These are phyloP conservation scores for Septoria petroselini DNA, from an alignment of 2,329 filamentous ascomycete genomes.

Conservation along the genomic window DNA sequence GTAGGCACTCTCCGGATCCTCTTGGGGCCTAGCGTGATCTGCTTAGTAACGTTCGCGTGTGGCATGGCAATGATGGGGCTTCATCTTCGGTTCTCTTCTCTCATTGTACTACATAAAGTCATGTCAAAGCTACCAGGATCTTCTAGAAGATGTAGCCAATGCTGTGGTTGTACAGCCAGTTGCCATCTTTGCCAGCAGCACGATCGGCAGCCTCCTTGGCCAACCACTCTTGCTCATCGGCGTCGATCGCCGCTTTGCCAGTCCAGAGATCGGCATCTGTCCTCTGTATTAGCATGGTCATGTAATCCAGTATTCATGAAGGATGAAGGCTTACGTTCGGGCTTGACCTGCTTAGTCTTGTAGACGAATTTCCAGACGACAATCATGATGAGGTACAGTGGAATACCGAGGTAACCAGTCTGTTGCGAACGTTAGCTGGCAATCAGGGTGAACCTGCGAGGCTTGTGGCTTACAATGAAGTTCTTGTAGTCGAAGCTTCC, in stretches of 20 bases:
- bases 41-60: too few species aligned
- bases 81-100: too few species aligned
- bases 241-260: slow-evolving; percentile 60
- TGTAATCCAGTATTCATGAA: too few species aligned
- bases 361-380: slow-evolving; percentile 63
- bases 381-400: slow-evolving; percentile 64
- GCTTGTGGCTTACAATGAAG: slow-evolving; percentile 59
- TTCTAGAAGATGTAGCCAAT: slow-evolving; percentile 33
- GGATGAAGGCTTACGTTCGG: too few species aligned
- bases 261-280: slow-evolving; percentile 55
- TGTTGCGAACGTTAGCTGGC: slow-evolving; percentile 34
- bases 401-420: slow-evolving; percentile 66
- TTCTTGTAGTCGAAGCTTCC: slow-evolving; percentile 67
- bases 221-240: slow-evolving; percentile 49
- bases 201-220: slow-evolving; percentile 32
- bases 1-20: too few species aligned
- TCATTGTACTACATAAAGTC: slow-evolving; percentile 1
- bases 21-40: too few species aligned
- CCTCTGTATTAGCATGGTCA: too few species aligned
- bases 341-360: slow-evolving; percentile 54
- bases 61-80: too few species aligned
- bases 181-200: slow-evolving; percentile 26
- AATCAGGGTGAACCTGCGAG: not conserved
- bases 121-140: not conserved
- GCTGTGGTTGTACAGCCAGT: slow-evolving; percentile 30